Conservation (phyloP, 73 alveolate species). For the Paramecium sonneborni region DNA sequence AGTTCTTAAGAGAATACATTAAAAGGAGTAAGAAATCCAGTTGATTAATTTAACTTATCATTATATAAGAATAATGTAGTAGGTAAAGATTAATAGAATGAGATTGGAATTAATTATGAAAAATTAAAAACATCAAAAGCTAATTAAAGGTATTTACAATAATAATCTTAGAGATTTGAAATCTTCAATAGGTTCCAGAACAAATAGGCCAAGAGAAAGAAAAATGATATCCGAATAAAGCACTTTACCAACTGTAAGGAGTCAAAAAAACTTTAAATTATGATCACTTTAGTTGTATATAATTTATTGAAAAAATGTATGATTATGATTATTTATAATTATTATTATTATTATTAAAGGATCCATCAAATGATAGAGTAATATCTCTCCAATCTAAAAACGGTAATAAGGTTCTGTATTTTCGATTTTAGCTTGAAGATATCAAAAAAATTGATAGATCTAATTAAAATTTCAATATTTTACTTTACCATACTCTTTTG, state of each 20-base stretch:
- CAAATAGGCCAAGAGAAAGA: not conserved
- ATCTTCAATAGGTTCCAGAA: not conserved
- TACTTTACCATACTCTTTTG: slow-evolving; percentile 77
- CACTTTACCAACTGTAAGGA: not conserved
- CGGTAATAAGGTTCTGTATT: slow-evolving; percentile 35
- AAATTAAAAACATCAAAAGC: not conserved
- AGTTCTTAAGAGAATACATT: not conserved
- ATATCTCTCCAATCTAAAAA: slow-evolving; percentile 83
- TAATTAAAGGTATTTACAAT: not conserved
- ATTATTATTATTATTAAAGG: slow-evolving; percentile 40
- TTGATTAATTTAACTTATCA: slow-evolving; percentile 11
- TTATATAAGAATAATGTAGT: not conserved
- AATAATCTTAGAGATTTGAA: not conserved
- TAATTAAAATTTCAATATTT: too few species aligned
- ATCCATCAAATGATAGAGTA: slow-evolving; percentile 60
- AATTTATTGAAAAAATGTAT: not conserved
- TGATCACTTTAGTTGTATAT: not conserved
- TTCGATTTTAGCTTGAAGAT: slow-evolving; percentile 69
- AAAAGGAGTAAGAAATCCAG: not conserved
- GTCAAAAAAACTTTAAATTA: not conserved
- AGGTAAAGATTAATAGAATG: not conserved
- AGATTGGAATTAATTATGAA: not conserved
- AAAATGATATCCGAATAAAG: not conserved
- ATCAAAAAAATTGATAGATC: slow-evolving; percentile 76
- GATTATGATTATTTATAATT: not conserved